Percentiles rank a stretch among this genome's conserved stretches.
Evolutionary conservation across 495 filamentous ascomycete genomes (phyloP).

Genomic region (Penicillium mononematosum): DNA sequence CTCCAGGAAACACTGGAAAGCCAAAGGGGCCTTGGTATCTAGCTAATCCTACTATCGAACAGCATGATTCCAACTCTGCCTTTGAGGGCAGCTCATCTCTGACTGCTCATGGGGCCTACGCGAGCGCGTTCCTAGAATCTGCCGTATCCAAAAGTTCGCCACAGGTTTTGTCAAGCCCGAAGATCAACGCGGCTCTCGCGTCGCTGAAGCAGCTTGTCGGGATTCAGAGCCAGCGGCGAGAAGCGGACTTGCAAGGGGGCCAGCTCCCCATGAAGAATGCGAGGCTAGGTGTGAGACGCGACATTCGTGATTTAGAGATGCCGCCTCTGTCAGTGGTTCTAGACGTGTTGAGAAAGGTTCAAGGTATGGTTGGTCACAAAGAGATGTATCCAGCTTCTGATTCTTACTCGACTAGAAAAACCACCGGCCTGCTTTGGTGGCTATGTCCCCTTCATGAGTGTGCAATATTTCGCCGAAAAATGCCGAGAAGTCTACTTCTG

Average conservation of each 20-base stretch:
- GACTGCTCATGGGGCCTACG: constrained; percentile 61
- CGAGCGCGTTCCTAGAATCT: constrained; percentile 59
- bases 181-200: constrained; percentile 56
- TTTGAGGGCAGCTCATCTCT: constrained; percentile 64
- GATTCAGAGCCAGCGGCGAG: constrained; percentile 45
- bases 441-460: constrained; percentile 41
- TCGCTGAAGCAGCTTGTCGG: constrained; percentile 56
- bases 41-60: constrained; percentile 33
- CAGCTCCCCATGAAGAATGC: constrained; percentile 45
- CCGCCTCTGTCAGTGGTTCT: constrained; percentile 55
- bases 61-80: constrained; percentile 41
- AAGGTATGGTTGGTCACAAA: constrained; percentile 31
- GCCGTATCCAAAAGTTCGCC: constrained; percentile 55
- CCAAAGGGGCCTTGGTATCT: constrained; percentile 24
- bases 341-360: constrained; percentile 48
- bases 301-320: constrained; percentile 52
- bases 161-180: constrained; percentile 43
- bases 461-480: constrained; percentile 57
- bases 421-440: constrained; percentile 27
- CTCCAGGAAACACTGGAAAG: constrained; percentile 15
- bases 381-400: background rate
- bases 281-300: constrained; percentile 35
- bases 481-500: constrained; percentile 60
- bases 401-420: constrained; percentile 21
- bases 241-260: constrained; percentile 37